A percentile compares a stretch with the other conserved stretches of the same genome.
Evolutionary conservation across 2,329 filamentous ascomycete genomes (phyloP).

Genomic region (Aspergillus sp.): DNA sequence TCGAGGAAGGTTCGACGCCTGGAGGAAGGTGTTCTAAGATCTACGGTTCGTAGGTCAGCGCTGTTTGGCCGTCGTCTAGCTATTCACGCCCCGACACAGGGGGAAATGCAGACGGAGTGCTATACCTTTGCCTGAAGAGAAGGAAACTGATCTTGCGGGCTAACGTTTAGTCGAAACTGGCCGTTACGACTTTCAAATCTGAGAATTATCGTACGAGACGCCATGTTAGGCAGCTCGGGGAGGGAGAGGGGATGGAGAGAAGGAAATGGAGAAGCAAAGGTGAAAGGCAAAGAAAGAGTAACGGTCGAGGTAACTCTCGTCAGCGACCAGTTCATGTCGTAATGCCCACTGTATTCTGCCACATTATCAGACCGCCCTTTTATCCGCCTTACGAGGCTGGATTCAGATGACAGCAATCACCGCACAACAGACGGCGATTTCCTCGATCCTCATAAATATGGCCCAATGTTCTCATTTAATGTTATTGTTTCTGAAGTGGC

Average conservation of each 20-base stretch:
- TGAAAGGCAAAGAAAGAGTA: neutral
- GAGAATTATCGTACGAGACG: constrained; percentile 69
- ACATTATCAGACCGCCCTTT: neutral
- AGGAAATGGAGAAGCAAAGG: neutral
- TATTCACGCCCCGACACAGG: neutral
- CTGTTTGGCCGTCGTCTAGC: neutral
- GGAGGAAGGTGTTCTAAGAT: constrained; percentile 65
- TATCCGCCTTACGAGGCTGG: neutral
- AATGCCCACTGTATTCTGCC: constrained; percentile 9
- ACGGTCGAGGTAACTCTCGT: neutral
- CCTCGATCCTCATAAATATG: too few species aligned
- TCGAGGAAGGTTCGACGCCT: constrained; percentile 57
- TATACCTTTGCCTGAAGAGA: constrained; percentile 55
- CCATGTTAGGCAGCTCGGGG: constrained; percentile 33
- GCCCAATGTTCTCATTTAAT: too few species aligned
- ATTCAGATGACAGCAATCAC: too few species aligned
- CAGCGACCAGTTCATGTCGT: constrained; percentile 12
- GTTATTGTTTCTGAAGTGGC: too few species aligned
- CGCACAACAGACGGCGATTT: too few species aligned
- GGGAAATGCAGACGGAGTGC: neutral
- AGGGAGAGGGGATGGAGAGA: neutral
- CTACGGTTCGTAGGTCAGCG: constrained; percentile 34
- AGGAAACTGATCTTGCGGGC: constrained; percentile 73
- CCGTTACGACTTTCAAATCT: constrained; percentile 90
- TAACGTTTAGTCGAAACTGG: constrained; percentile 82